Evolutionary conservation across 768 basidiomycete species (phyloP).

Genomic region (Hydnomerulius pinastri): DNA sequence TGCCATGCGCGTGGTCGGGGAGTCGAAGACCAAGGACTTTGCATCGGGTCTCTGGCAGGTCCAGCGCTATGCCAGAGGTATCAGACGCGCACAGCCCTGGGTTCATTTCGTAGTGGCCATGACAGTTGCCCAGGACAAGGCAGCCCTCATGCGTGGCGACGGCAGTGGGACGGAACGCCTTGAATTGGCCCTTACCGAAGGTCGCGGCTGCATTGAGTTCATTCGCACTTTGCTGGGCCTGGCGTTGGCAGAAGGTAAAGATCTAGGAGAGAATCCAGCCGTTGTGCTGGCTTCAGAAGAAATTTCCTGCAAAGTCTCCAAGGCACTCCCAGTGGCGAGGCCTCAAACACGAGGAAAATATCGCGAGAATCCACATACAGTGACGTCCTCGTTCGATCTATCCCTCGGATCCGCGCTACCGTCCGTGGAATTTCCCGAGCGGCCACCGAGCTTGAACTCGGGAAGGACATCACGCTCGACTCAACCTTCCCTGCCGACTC

Average conservation of each 20-base stretch:
- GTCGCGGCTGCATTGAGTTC: conserved; percentile 12
- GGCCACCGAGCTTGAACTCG: too few relatives aligned
- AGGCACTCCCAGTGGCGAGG: too few relatives aligned
- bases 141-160: conserved; percentile 8
- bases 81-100: conserved; percentile 10
- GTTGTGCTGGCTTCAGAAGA: background rate
- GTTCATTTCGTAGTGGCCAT: conserved; percentile 7
- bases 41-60: background rate
- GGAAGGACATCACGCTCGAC: too few relatives aligned
- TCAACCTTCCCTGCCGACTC: too few relatives aligned
- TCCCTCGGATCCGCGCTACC: too few relatives aligned
- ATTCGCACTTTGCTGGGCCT: conserved; percentile 17
- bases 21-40: conserved; percentile 5
- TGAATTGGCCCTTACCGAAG: conserved; percentile 1
- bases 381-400: too few relatives aligned
- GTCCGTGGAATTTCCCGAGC: too few relatives aligned
- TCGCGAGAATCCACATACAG: too few relatives aligned
- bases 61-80: conserved; percentile 2
- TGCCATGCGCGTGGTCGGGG: conserved; percentile 8
- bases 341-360: too few relatives aligned
- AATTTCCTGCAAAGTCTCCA: background rate
- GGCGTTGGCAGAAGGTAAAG: conserved; percentile 1
- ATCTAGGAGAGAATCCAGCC: conserved; percentile 10
- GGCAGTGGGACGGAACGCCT: conserved; percentile 12
- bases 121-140: conserved; percentile 2